Evolutionary conservation across 805 yeast species (phyloP).

Genomic region (Yarrowia sp.): DNA sequence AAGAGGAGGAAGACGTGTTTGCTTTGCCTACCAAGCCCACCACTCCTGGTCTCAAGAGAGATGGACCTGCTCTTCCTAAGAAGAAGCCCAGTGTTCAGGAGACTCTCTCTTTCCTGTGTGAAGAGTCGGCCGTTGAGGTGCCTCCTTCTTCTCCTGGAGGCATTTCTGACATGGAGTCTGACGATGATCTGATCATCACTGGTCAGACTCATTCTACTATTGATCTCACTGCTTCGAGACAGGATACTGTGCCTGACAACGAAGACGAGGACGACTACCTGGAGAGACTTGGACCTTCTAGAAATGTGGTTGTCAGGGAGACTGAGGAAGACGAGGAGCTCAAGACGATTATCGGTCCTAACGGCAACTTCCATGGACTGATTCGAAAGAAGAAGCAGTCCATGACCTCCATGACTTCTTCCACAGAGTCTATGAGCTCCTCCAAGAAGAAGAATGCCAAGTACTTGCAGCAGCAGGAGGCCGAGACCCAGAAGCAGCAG

Average conservation of each 20-base stretch:
- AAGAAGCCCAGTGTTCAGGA: constrained; percentile 20
- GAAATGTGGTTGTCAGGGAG: constrained; percentile 26
- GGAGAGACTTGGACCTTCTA: constrained; percentile 27
- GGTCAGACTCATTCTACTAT: constrained; percentile 12
- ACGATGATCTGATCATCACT: constrained; percentile 19
- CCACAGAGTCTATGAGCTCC: neutral
- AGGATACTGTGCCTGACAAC: constrained; percentile 4
- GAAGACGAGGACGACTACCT: constrained; percentile 15
- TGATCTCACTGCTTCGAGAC: constrained; percentile 23
- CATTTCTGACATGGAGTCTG: constrained; percentile 8
- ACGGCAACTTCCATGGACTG: constrained; percentile 33
- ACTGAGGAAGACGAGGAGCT: constrained; percentile 29
- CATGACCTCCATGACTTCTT: constrained; percentile 1
- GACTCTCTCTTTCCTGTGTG: constrained; percentile 32
- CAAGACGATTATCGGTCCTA: constrained; percentile 30
- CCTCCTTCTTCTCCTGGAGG: constrained; percentile 24
- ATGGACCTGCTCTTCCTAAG: neutral
- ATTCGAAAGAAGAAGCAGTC: constrained; percentile 23
- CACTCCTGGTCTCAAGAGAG: constrained; percentile 2
- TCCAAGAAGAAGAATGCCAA: constrained; percentile 26
- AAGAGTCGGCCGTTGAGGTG: constrained; percentile 7
- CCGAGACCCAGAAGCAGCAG: constrained; percentile 6
- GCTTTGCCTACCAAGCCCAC: constrained; percentile 28
- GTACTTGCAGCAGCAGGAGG: constrained; percentile 18
- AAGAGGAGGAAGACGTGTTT: constrained; percentile 27